These are phyloP conservation scores for Aspergillus nidulans DNA, from an alignment of 495 filamentous ascomycete species.

Conservation along the genomic window DNA sequence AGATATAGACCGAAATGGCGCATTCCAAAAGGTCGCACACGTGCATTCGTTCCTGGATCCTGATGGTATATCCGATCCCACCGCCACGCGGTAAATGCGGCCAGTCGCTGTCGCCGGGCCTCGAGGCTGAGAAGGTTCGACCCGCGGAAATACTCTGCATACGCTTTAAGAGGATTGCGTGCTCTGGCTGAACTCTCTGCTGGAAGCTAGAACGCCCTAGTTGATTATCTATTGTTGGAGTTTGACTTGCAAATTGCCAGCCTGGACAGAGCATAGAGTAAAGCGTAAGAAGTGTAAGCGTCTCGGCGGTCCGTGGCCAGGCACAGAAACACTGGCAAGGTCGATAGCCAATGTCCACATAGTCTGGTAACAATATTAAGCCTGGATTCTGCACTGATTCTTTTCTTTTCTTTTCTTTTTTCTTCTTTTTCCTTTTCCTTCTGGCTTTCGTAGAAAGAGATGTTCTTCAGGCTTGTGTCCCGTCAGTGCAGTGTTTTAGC, in stretches of 20 bases:
- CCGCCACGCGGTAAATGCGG: conserved; percentile 2
- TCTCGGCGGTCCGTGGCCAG: too few species aligned
- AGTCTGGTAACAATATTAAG: too few species aligned
- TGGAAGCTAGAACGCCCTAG: conserved; percentile 1
- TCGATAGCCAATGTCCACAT: too few species aligned
- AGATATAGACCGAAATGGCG: background rate
- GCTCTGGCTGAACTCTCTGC: background rate
- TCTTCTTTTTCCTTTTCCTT: background rate
- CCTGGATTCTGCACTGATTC: too few species aligned
- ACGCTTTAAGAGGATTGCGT: conserved; percentile 1
- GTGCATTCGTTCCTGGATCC: conserved; percentile 1
- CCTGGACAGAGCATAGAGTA: too few species aligned
- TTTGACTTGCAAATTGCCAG: too few species aligned
- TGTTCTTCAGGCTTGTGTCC: background rate
- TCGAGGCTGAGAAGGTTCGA: background rate
- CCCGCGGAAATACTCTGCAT: background rate
- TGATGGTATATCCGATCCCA: background rate
- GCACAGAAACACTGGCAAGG: too few species aligned
- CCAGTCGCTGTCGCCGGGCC: conserved; percentile 2
- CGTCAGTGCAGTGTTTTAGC: conserved; percentile 2
- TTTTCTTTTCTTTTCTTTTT: too few species aligned
- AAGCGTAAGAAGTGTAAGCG: too few species aligned
- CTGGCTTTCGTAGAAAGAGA: background rate
- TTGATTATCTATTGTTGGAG: too few species aligned
- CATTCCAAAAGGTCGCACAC: conserved; percentile 3